phyloP scores from a whole-genome alignment of 805 yeast species.

The Tetrapisispora fleetii region DNA sequence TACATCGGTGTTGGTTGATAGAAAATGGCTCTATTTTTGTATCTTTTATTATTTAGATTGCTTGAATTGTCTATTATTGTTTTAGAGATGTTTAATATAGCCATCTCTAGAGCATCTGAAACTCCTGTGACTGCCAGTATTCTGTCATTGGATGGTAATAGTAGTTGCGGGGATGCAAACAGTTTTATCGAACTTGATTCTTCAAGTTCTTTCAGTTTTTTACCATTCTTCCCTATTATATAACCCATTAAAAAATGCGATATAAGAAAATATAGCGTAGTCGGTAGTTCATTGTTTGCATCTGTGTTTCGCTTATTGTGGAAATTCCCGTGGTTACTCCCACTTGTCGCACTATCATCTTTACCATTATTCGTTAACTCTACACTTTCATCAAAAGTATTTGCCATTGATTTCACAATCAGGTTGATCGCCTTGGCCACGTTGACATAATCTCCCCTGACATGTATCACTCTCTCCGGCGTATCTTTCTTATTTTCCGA shows the following conservation, averaged over 20 bases:
- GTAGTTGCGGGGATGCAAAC: conserved; percentile 58
- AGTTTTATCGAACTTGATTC: conserved; percentile 70
- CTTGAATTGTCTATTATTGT: conserved; percentile 31
- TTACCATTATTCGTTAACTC: neutral
- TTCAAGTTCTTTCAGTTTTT: conserved; percentile 69
- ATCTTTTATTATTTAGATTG: neutral
- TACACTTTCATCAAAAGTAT: neutral
- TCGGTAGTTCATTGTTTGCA: conserved; percentile 38
- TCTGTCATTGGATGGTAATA: conserved; percentile 73
- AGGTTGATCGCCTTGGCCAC: conserved; percentile 78
- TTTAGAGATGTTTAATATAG: conserved; percentile 63
- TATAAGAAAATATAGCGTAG: conserved; percentile 50
- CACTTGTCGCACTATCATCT: too few relatives aligned
- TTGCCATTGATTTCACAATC: conserved; percentile 49
- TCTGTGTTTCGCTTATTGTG: neutral
- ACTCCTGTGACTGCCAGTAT: conserved; percentile 63
- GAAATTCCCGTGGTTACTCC: neutral
- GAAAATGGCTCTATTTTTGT: conserved; percentile 12
- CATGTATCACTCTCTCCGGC: conserved; percentile 65
- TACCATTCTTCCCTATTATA: conserved; percentile 70
- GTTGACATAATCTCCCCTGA: conserved; percentile 64
- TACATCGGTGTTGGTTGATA: conserved; percentile 24
- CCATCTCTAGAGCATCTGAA: conserved; percentile 81
- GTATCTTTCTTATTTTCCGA: conserved; percentile 63
- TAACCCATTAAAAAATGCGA: conserved; percentile 77